Conservation (phyloP, 495 filamentous ascomycete genomes). For the Podospora pseudoanserina region DNA sequence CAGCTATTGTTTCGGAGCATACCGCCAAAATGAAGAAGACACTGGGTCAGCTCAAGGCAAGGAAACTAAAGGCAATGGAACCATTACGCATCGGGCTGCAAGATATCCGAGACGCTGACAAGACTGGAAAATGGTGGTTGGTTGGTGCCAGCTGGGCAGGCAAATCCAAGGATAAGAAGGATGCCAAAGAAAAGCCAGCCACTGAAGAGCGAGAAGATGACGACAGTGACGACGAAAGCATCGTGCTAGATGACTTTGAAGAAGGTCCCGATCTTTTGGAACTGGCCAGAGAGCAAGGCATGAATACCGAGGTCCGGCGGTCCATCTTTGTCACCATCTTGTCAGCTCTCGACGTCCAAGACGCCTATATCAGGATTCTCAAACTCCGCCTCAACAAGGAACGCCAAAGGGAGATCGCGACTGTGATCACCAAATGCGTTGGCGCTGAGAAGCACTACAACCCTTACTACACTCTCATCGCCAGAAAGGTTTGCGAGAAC, state of each 20-base stretch:
- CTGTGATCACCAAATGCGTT: conserved; percentile 82
- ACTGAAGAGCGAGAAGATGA: conserved; percentile 44
- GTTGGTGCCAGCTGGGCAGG: conserved; percentile 84
- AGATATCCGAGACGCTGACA: conserved; percentile 76
- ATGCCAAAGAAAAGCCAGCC: conserved; percentile 16
- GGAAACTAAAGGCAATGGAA: conserved; percentile 67
- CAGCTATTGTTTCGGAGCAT: conserved; percentile 67
- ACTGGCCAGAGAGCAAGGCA: conserved; percentile 76
- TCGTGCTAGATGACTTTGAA: conserved; percentile 44
- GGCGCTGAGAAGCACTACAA: conserved; percentile 83
- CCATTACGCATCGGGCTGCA: conserved; percentile 74
- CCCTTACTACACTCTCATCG: conserved; percentile 86
- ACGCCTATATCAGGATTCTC: conserved; percentile 71
- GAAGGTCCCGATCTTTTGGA: conserved; percentile 61
- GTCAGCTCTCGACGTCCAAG: conserved; percentile 80
- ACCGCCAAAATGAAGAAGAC: conserved; percentile 80
- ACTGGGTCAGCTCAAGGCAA: conserved; percentile 67
- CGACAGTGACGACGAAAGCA: conserved; percentile 29
- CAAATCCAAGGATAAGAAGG: conserved; percentile 30
- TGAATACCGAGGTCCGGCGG: conserved; percentile 92
- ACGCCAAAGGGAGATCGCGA: conserved; percentile 82
- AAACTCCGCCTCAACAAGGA: conserved; percentile 82
- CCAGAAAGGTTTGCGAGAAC: conserved; percentile 67
- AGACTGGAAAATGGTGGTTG: conserved; percentile 97
- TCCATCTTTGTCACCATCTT: conserved; percentile 90